Base-by-base conservation (phyloP, 2,329 filamentous ascomycete genomes). In the Arthrobotrys pseudoclavata region DNA sequence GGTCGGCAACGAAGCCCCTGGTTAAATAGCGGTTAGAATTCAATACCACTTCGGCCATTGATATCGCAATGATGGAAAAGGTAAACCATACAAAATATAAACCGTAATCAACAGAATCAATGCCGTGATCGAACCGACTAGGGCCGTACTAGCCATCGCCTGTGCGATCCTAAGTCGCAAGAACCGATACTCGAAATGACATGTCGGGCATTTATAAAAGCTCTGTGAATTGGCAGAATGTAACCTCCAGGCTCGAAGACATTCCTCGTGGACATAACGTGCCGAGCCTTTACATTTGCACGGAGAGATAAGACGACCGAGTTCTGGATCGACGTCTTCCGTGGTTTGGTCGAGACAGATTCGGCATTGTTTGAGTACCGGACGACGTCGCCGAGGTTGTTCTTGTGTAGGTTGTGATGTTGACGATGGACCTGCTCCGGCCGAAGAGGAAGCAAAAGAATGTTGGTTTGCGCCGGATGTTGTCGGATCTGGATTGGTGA, bases 271-370 rank as follows among this genome's bases (percentile, higher is more conserved):
- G 24, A 98, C 94, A 84, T 97, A 97, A 85, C 92, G 92, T 81
- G 95, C 92, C 45, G 92, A 93, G 64, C 96, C 96, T 85, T 93
- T 96, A 87, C 96, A 99, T 84, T 91, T 90, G 86, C 96, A 99
- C 40, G 96, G 96, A 67, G 92, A 91, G 81, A 98, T 88, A 29
- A 99, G 86, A 62, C 93, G 90, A 45, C 93, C 93, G 31, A 91
- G 87, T 79, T 91, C 87, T 5, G 89, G 87, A 80, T 93, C 92
- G 88, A 74, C 85, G n/a, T 79, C 79, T 34, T 78, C 77, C 0
- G 81, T 72, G 7, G 79, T 69, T 20, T 86, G 86, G 80, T 97
- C 95, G 47, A 97, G 86, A 83, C 95, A 98, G 79, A 98, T 97
- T 72, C 95, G 91, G 84, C 95, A 98, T 63, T 78, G 89, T 91